phyloP scores from a whole-genome alignment of 2,329 filamentous ascomycete species.

The Coniochaeta pulveracea region DNA sequence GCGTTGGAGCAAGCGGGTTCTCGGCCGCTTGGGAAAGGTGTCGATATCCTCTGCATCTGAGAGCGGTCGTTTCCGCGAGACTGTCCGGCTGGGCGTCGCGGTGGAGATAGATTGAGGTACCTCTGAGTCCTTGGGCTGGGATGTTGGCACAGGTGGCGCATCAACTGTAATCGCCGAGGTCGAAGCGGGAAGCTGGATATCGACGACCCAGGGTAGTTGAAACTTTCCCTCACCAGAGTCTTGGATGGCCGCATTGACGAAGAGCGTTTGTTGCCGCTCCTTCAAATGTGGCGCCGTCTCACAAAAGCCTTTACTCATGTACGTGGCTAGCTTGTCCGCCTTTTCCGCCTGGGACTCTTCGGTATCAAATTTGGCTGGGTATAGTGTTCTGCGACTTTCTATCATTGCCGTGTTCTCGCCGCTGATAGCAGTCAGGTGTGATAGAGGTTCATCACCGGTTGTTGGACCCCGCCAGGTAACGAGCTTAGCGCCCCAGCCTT shows the following conservation, averaged over 20 bases:
- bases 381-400: constrained; percentile 18
- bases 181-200: constrained; percentile 8
- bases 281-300: constrained; percentile 13
- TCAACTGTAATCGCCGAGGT: background rate
- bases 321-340: background rate
- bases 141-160: no score
- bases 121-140: no score
- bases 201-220: constrained; percentile 12
- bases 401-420: constrained; percentile 27
- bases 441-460: constrained; percentile 15
- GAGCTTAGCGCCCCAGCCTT: constrained; percentile 44
- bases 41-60: no score
- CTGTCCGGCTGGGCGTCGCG: no score
- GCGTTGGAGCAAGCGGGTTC: no score
- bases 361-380: constrained; percentile 7
- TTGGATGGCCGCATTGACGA: constrained; percentile 43
- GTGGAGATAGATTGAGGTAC: no score
- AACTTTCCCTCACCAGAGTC: constrained; percentile 8
- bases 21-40: no score
- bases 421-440: constrained; percentile 36
- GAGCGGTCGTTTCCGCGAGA: no score
- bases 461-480: constrained; percentile 33
- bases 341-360: background rate
- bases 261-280: constrained; percentile 35
- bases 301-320: background rate